Evolutionary conservation across 805 yeast genomes (phyloP), one percentile per base, ranked within the genome.

Genomic region (Ogataea populi-albae): DNA sequence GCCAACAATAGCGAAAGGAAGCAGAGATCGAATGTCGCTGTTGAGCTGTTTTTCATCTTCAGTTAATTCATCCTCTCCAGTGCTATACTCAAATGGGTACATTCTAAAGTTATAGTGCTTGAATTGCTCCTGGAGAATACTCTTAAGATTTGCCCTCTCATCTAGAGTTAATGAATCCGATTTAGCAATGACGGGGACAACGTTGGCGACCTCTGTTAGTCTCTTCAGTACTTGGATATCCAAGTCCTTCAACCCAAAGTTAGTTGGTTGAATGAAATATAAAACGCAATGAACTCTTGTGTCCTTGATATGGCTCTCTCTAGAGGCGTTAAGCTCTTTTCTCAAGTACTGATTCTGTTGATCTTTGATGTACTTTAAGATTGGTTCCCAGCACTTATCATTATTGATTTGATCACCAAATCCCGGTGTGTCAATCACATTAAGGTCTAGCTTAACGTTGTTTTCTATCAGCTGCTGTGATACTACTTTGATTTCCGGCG

Each of bases 361-460:
- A 64, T 89, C 97, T 66, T 89, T 89, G 59, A 89, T 86, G 65
- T 88, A 89, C 64, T 86, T 87, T 47, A 89, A 81, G 45, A 89
- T 80, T 35, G 96, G 96, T 52, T 89, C 98, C 96, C 97, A 91
- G 64, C 95, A 88, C 64, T 83, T 85, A 54, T 86, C 94, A 64
- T 89, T 89, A 67, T 88, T 86, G 49, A 93, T 84, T 65, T 86
- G 96, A 69, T 93, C 98, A 25, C 96, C 98, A 69, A 87, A 93
- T 11, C 98, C 98, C 15, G 98, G 98, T 3, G 98, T 93, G 60
- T 93, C 98, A 57, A 93, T 86, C 37, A 93, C 79, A 52, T 87
- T 89, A 46, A 93, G 68, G 53, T 82, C 82, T 59, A 93, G 76
- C 44, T 81, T 79, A 38, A 93, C 98, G 47, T 84, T 85, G 60